Conservation (phyloP, 768 basidiomycete species). For the Podaxis pistillaris region DNA sequence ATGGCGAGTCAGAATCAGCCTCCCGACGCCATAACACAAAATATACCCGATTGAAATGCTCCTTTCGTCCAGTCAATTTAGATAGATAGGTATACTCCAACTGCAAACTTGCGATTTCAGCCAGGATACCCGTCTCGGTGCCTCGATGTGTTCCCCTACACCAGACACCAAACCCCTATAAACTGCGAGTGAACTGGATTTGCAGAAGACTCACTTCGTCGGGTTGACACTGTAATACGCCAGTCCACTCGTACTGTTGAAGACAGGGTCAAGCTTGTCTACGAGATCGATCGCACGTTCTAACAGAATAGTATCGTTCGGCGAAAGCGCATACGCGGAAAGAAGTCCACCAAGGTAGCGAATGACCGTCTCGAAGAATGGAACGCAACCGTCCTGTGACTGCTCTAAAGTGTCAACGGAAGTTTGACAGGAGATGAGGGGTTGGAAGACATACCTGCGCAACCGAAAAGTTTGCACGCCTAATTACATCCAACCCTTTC, state of each 20-base stretch:
- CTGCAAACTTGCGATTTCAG: conserved; percentile 82
- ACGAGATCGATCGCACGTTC: conserved; percentile 78
- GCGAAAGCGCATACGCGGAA: conserved; percentile 76
- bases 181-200: not conserved
- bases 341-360: conserved; percentile 88
- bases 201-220: conserved; percentile 38
- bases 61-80: conserved; percentile 68
- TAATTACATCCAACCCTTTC: conserved; percentile 56
- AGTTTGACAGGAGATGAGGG: not conserved
- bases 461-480: conserved; percentile 47
- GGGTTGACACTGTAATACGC: conserved; percentile 73
- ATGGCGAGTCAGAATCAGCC: not conserved
- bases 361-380: conserved; percentile 86
- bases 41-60: conserved; percentile 56
- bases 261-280: conserved; percentile 65
- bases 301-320: conserved; percentile 55
- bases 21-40: not conserved
- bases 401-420: not conserved
- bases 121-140: conserved; percentile 45
- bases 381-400: conserved; percentile 29
- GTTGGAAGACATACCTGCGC: conserved; percentile 33
- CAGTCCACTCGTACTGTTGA: conserved; percentile 67
- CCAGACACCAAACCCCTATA: not conserved
- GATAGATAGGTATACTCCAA: conserved; percentile 86
- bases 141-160: conserved; percentile 23